Conservation (phyloP, 345 rosid species). For the Aethionema arabicum region DNA sequence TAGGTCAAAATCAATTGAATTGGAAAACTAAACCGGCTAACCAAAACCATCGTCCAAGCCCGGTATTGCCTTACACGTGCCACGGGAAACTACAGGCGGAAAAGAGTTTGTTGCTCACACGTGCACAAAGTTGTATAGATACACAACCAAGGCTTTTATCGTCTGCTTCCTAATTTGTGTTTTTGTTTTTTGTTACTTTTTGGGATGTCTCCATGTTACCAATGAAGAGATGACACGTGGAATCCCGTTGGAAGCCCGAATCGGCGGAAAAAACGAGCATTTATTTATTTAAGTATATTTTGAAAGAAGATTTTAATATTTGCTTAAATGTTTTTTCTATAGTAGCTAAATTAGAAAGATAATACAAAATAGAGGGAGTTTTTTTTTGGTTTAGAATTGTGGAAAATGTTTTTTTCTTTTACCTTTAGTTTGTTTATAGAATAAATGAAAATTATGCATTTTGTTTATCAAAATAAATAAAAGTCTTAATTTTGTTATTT, state of each 20-base stretch:
- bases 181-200: conserved; percentile 14
- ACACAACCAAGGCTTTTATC: conserved; percentile 38
- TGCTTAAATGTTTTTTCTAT: not conserved
- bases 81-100: conserved; percentile 78
- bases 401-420: not conserved
- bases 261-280: too few relatives aligned
- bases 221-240: conserved; percentile 37
- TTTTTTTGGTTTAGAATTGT: conserved; percentile 4
- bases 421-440: not conserved
- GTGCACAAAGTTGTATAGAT: conserved; percentile 51
- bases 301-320: too few relatives aligned
- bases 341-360: conserved; percentile 27
- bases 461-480: not conserved
- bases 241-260: conserved; percentile 7
- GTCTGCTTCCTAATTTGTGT: conserved; percentile 21
- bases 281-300: too few relatives aligned
- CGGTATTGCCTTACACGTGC: conserved; percentile 46
- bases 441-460: not conserved
- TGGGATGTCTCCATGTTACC: conserved; percentile 29
- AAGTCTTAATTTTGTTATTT: too few relatives aligned
- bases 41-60: conserved; percentile 43
- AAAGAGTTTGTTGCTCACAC: conserved; percentile 56
- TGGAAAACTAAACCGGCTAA: conserved; percentile 24
- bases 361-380: not conserved
- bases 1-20: conserved; percentile 26